These are phyloP conservation scores for Phytomonas francai DNA, from an alignment of 208 protist genomes.

Conservation along the genomic window DNA sequence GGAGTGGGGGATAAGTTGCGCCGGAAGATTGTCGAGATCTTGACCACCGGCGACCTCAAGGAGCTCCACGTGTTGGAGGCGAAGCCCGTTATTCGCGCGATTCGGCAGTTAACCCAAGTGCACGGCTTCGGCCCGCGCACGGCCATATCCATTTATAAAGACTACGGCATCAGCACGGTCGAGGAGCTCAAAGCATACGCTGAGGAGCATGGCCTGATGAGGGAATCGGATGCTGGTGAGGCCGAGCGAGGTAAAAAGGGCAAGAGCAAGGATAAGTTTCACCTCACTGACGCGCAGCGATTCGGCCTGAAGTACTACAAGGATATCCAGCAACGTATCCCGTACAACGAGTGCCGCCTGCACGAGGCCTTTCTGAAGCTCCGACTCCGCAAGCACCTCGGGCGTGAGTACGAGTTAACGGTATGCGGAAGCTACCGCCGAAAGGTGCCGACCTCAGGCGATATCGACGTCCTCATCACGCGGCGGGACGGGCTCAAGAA, in stretches of 20 bases:
- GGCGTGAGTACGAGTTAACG: constrained; percentile 54
- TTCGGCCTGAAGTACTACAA: constrained; percentile 76
- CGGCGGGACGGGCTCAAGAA: constrained; percentile 16
- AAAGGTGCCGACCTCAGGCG: constrained; percentile 44
- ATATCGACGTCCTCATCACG: constrained; percentile 86
- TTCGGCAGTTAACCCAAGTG: constrained; percentile 72
- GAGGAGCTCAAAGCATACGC: constrained; percentile 50
- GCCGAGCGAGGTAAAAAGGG: constrained; percentile 20
- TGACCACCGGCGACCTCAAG: constrained; percentile 61
- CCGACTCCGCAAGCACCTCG: constrained; percentile 60
- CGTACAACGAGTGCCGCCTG: constrained; percentile 66
- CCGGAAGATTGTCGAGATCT: constrained; percentile 72
- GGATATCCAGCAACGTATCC: constrained; percentile 75
- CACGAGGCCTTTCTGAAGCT: constrained; percentile 79
- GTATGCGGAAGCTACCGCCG: constrained; percentile 83
- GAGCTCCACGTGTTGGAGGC: constrained; percentile 59
- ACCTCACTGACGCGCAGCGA: constrained; percentile 64
- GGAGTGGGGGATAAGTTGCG: constrained; percentile 65
- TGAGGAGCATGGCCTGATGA: constrained; percentile 17
- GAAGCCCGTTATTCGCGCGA: constrained; percentile 69
- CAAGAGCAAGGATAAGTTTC: constrained; percentile 23
- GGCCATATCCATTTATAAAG: constrained; percentile 62
- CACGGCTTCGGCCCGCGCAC: constrained; percentile 85
- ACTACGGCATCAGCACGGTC: constrained; percentile 53
- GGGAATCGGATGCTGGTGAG: constrained; percentile 24